Evolutionary conservation across 306 rosid genomes (phyloP).

Genomic region (Pyrus communis): DNA sequence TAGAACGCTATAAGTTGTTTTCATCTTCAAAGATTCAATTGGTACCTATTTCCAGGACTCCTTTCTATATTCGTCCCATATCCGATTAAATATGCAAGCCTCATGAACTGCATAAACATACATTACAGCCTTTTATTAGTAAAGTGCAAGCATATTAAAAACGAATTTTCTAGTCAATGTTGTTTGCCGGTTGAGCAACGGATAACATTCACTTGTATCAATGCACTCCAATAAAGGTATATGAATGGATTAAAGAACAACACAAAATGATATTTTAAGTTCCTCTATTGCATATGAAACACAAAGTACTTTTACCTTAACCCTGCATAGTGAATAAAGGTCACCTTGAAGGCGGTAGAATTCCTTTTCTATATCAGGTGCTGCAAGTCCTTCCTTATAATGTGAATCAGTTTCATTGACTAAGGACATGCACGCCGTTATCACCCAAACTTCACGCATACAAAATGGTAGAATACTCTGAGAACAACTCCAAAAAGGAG

Average conservation of each 20-base stretch:
- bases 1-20: background rate
- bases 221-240: conserved; percentile 14
- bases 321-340: conserved; percentile 82
- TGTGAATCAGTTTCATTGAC: conserved; percentile 64
- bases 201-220: conserved; percentile 7
- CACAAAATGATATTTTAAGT: conserved; percentile 8
- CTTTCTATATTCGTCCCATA: conserved; percentile 80
- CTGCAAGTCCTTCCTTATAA: conserved; percentile 57
- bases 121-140: conserved; percentile 6
- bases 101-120: conserved; percentile 82
- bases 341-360: conserved; percentile 85
- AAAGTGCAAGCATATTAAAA: conserved; percentile 7
- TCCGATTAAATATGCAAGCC: conserved; percentile 95
- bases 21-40: conserved; percentile 7
- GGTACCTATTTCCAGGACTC: conserved; percentile 95
- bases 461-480: conserved; percentile 88
- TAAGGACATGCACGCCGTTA: conserved; percentile 79
- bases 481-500: conserved; percentile 36
- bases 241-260: background rate
- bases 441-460: conserved; percentile 94
- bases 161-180: conserved; percentile 15
- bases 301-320: conserved; percentile 55
- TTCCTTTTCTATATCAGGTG: conserved; percentile 79
- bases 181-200: conserved; percentile 3
- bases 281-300: conserved; percentile 15